Conservation (phyloP, 2,329 filamentous ascomycete species). For the Periconia sp. region DNA sequence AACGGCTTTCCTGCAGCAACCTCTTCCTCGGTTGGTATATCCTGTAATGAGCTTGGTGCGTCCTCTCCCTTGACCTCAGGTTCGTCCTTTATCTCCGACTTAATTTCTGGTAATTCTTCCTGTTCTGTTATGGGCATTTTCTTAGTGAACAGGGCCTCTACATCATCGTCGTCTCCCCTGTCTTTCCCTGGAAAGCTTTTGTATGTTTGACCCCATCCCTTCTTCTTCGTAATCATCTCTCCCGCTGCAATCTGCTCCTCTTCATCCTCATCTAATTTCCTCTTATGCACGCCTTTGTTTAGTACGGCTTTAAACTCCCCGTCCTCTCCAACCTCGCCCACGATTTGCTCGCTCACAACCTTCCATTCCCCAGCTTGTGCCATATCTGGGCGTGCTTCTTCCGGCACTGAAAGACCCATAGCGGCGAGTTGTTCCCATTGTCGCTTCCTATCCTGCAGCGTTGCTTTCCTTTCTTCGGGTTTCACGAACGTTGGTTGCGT, state of each 20-base stretch:
- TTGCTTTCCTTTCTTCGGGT: conserved; percentile 52
- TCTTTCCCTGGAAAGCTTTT: conserved; percentile 52
- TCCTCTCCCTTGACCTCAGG: conserved; percentile 54
- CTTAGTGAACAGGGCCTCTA: conserved; percentile 63
- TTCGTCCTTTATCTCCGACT: conserved; percentile 50
- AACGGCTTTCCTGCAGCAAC: conserved; percentile 26
- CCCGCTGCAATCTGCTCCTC: conserved; percentile 67
- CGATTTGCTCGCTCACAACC: conserved; percentile 60
- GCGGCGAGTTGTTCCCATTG: conserved; percentile 89
- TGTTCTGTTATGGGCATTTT: conserved; percentile 36
- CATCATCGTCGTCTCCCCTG: conserved; percentile 63
- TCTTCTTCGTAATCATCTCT: conserved; percentile 49
- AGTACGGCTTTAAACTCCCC: conserved; percentile 53
- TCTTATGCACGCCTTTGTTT: conserved; percentile 67
- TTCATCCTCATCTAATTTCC: conserved; percentile 64
- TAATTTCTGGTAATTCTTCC: conserved; percentile 41
- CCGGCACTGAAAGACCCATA: conserved; percentile 84
- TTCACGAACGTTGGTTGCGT: conserved; percentile 37
- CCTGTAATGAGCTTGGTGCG: conserved; percentile 10
- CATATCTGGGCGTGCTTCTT: conserved; percentile 78
- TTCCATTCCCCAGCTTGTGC: conserved; percentile 92
- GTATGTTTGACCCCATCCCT: conserved; percentile 54
- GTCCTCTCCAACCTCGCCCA: conserved; percentile 50
- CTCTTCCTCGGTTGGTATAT: conserved; percentile 28
- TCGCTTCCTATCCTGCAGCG: conserved; percentile 73